Base-by-base conservation (phyloP, 768 basidiomycete genomes). In the Hygrophoropsis aurantiaca region DNA sequence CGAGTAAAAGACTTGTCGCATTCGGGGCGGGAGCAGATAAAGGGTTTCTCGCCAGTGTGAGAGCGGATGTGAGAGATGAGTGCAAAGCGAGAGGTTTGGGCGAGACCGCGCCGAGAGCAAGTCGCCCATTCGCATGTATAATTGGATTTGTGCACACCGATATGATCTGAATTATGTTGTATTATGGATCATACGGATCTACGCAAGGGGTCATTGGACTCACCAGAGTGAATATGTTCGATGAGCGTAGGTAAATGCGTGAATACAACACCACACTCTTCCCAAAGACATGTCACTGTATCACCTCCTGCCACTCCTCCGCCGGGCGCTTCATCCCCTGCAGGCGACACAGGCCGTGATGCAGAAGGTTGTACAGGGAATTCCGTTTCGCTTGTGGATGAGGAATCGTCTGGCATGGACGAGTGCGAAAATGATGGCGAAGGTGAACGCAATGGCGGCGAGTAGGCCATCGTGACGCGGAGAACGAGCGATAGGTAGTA, bases 1-100 rank as follows among this genome's bases (percentile, higher is more conserved):
- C 94, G 91, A 8, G 93, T 94, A 67, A 97, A 97, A 0, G 90
- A 87, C 58, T 92, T 94, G 73, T 91, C 90, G 62, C 94, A 97
- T 71, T 94, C 94, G 60, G 90, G 84, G 48, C 80, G 73, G 10
- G 82, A 68, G 61, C 94, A 97, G 19, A 79, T 83, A 60, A 93
- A 97, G 0, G 93, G 94, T 58, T 93, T 93, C 68, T 97, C 94
- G 43, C 94, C 94, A 0, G 94, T 95, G 62, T 97, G 94, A 10
- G 87, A 90, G 25, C 94, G 81, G 40, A 93, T 80, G 62, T 97
- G 94, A 4, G 90, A 90, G 47, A 94, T 84, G 39, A 97, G 79
- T 5, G 93, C 90, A 55, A 94, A 95, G 20, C 91, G 81, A 4
- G 89, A 91, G 0, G 89, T 90, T 62, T 97, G 94, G 1, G 86